Evolutionary conservation across 2,329 filamentous ascomycete species (phyloP), one percentile per base, ranked within the genome.

Genomic region (Beauveria australis): DNA sequence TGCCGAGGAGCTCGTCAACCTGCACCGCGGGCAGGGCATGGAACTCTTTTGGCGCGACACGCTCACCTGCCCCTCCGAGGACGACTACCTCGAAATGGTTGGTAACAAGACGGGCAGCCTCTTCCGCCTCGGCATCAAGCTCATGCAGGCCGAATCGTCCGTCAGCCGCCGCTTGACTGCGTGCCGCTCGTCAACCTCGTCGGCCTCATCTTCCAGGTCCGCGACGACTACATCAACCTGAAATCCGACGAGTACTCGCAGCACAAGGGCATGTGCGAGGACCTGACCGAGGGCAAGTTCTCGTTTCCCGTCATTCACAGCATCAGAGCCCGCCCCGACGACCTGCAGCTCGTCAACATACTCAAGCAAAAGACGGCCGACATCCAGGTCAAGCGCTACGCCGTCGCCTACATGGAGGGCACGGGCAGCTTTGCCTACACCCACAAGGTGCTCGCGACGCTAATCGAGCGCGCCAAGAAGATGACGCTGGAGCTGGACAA

Each of bases 271-370:
- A 83, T 96, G 67, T 96, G 91, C 74, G 93, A 97, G 77, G 94
- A 97, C 74, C 77, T 97, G 67, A 97, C 92, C 1, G 94, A 97
- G 77, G 93, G 93, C 64, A 97, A 97, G 80, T 97, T 97, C 78
- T 93, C 89, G 28, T 97, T 97, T 72, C 92, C 92, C 46, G 87
- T 97, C 68, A 96, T 97, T 68, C 93, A 97, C 76, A 89, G 89
- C 72, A 95, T 97, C 67, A 89, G 90, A 63, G 78, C 88, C 62
- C 84, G 92, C 70, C 89, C 84, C 19, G 75, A 78, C 33, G 89
- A 92, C 70, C 79, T 89, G 66, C 88, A 95, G 69, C 82, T 99
- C 60, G 83, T 97, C 73, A 96, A 94, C 70, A 97, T 97, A 60
- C 79, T 97, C 47, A 91, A 91, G 74, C 92, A 97, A 74, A 93